These are phyloP conservation scores for Pythium coloratum DNA, from an alignment of 352 stramenopile genomes.

Conservation along the genomic window DNA sequence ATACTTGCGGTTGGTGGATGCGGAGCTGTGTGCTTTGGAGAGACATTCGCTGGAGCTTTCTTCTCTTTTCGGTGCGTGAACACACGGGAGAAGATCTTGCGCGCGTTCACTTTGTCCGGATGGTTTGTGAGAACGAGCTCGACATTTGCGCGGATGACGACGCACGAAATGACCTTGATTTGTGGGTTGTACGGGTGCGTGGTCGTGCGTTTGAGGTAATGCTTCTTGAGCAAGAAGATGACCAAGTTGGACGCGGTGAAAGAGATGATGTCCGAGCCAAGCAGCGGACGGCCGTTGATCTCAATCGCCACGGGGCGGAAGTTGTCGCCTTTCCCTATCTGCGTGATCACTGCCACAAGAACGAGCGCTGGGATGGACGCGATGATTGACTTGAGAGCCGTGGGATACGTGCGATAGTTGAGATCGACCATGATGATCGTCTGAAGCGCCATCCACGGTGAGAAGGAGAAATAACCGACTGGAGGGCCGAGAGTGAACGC, in stretches of 20 bases:
- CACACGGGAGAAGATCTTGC: not conserved
- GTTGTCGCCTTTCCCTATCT: conserved; percentile 4
- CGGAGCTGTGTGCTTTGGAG: not conserved
- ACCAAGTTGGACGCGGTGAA: conserved; percentile 15
- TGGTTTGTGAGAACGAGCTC: conserved; percentile 1
- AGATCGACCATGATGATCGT: conserved; percentile 17
- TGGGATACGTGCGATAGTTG: conserved; percentile 20
- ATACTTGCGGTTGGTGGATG: not conserved
- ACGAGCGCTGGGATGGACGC: conserved; percentile 5
- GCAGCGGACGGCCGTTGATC: not conserved
- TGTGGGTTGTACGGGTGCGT: not conserved
- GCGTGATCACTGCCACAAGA: not conserved
- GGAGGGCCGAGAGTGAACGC: not conserved
- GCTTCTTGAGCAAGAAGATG: conserved; percentile 9
- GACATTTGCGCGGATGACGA: conserved; percentile 1
- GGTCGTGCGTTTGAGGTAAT: conserved; percentile 1
- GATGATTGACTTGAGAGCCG: conserved; percentile 7
- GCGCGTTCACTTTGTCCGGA: not conserved
- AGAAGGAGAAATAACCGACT: not conserved
- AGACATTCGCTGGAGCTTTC: not conserved
- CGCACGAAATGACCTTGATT: conserved; percentile 8
- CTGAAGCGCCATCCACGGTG: conserved; percentile 16
- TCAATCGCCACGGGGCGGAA: not conserved
- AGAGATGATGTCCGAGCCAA: conserved; percentile 9
- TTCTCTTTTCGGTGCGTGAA: not conserved